Percentiles rank a stretch among this genome's conserved stretches.
These are phyloP conservation scores for Hylodesmum podocarpum DNA, from an alignment of 306 rosid genomes.

Conservation along the genomic window DNA sequence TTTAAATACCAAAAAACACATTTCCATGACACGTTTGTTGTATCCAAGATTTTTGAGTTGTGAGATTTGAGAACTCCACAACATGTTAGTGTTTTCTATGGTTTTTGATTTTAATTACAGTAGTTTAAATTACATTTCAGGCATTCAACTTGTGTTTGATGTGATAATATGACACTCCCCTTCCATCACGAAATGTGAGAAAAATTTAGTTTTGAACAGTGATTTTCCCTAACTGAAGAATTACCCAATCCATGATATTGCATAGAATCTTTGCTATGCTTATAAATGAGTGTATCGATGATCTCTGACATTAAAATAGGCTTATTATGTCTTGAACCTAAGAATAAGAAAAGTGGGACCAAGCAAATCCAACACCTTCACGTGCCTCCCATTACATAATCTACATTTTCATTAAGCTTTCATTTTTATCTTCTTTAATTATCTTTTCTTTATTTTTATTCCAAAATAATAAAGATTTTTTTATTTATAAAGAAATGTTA, in stretches of 20 bases:
- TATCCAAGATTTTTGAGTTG: too few relatives aligned
- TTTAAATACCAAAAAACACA: too few relatives aligned
- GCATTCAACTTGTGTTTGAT: slow-evolving; percentile 11
- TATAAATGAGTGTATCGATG: background rate
- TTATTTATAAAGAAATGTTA: too few relatives aligned
- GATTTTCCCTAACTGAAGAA: slow-evolving; percentile 1
- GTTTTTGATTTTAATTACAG: too few relatives aligned
- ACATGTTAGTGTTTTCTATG: too few relatives aligned
- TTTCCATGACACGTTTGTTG: too few relatives aligned
- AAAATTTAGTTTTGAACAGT: background rate
- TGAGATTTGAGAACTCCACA: too few relatives aligned
- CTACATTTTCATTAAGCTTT: too few relatives aligned
- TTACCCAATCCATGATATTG: background rate
- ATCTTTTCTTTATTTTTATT: too few relatives aligned
- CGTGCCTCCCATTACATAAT: slow-evolving; percentile 45
- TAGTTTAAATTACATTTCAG: background rate
- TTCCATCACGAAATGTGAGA: slow-evolving; percentile 17
- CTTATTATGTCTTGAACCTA: background rate
- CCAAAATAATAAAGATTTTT: too few relatives aligned
- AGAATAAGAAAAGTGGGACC: slow-evolving; percentile 29
- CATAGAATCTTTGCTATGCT: slow-evolving; percentile 10
- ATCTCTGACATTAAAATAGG: slow-evolving; percentile 23
- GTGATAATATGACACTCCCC: background rate
- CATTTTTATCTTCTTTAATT: too few relatives aligned
- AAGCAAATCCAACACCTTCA: slow-evolving; percentile 47